Percentiles rank a stretch among this genome's conserved stretches.
These are phyloP conservation scores for Puccinia brachypodii DNA, from an alignment of 1,284 basidiomycete species.

Conservation along the genomic window DNA sequence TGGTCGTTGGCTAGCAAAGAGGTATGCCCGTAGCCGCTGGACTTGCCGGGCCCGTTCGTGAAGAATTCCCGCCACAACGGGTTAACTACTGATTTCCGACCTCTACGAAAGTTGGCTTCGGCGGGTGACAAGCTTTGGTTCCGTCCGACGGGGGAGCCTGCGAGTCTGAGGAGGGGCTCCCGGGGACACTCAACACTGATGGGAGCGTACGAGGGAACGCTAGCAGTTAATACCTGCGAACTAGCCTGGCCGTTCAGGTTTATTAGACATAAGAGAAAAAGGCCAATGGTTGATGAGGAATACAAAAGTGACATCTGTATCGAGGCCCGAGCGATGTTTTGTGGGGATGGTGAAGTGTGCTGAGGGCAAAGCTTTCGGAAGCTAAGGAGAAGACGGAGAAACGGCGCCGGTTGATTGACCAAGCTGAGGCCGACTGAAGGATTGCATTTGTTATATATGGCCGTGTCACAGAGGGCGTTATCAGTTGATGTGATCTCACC, in stretches of 20 bases:
- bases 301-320: not conserved
- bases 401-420: not conserved
- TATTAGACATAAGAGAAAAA: not conserved
- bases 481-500: not conserved
- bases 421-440: not conserved
- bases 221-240: not conserved
- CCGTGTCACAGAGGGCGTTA: not conserved
- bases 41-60: constrained; percentile 22
- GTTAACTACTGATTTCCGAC: not conserved
- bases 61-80: constrained; percentile 26
- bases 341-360: not conserved
- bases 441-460: not conserved
- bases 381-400: not conserved
- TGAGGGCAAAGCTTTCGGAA: not conserved
- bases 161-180: not conserved
- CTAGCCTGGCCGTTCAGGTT: not conserved
- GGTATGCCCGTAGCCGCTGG: constrained; percentile 5
- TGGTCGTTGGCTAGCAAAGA: not conserved
- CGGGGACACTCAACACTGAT: constrained; percentile 9
- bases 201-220: constrained; percentile 30
- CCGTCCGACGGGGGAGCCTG: not conserved
- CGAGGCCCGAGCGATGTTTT: not conserved
- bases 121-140: constrained; percentile 24
- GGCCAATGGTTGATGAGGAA: not conserved
- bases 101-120: not conserved